Conservation (phyloP, 2,329 filamentous ascomycete genomes). For the Mariannaea sp. region DNA sequence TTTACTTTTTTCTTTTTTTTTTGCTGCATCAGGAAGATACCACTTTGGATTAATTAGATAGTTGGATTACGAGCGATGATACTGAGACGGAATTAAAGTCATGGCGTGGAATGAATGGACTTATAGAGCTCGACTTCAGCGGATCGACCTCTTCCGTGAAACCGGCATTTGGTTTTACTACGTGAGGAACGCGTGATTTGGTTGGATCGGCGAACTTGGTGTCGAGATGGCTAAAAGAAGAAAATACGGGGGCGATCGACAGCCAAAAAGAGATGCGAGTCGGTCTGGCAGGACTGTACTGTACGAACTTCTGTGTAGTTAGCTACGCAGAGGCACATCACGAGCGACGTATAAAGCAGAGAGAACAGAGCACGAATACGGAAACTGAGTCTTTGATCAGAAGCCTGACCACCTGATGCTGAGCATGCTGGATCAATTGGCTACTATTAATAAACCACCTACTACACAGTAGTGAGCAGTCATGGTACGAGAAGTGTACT, state of each 20-base stretch:
- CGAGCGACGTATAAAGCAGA: not conserved
- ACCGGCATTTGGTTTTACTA: slow-evolving; percentile 11
- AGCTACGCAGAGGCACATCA: not conserved
- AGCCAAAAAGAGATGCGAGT: not conserved
- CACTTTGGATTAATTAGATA: slow-evolving; percentile 22
- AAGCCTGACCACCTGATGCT: not conserved
- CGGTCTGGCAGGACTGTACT: slow-evolving; percentile 4
- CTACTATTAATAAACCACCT: slow-evolving; percentile 14
- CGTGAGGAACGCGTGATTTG: not conserved
- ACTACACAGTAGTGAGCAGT: not conserved
- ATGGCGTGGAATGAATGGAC: slow-evolving; percentile 4
- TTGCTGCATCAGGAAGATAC: slow-evolving; percentile 23
- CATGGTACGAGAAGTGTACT: slow-evolving; percentile 4
- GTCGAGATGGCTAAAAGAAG: slow-evolving; percentile 2
- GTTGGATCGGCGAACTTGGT: not conserved
- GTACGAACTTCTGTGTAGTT: slow-evolving; percentile 6
- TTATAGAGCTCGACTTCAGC: slow-evolving; percentile 2
- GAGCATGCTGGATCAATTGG: not conserved
- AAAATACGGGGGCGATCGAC: not conserved
- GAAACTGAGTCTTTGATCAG: slow-evolving; percentile 9
- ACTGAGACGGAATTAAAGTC: slow-evolving; percentile 1
- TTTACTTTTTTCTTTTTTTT: not conserved
- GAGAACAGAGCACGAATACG: slow-evolving; percentile 13
- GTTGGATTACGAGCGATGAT: slow-evolving; percentile 1
- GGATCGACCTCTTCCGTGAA: slow-evolving; percentile 8